Conservation (phyloP, 495 filamentous ascomycete species). For the Terfezia boudieri region DNA sequence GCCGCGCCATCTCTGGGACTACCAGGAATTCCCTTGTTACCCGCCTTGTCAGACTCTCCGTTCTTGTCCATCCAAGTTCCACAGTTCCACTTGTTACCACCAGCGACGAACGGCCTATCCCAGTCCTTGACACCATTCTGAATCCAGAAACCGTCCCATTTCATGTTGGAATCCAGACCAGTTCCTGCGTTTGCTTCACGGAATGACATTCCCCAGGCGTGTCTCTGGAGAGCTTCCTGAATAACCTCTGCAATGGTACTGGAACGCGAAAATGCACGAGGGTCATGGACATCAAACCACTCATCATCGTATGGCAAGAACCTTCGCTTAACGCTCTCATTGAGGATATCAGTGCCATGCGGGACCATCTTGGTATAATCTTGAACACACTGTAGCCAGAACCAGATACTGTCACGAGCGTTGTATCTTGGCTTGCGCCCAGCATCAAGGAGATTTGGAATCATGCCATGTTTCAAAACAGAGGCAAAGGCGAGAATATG, state of each 20-base stretch:
- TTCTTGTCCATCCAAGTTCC: slow-evolving; percentile 99
- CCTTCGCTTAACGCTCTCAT: slow-evolving; percentile 57
- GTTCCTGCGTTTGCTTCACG: slow-evolving; percentile 86
- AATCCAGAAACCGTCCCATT: slow-evolving; percentile 69
- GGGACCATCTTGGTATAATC: slow-evolving; percentile 76
- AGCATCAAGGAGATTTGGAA: slow-evolving; percentile 76
- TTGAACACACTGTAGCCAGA: slow-evolving; percentile 84
- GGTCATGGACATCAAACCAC: slow-evolving; percentile 62
- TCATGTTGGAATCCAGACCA: slow-evolving; percentile 80
- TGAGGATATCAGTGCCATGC: slow-evolving; percentile 47
- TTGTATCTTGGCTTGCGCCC: slow-evolving; percentile 90
- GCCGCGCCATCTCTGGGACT: slow-evolving; percentile 91
- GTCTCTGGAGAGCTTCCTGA: slow-evolving; percentile 78
- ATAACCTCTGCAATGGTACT: slow-evolving; percentile 72
- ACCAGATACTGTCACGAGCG: slow-evolving; percentile 90
- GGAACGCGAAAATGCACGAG: slow-evolving; percentile 60
- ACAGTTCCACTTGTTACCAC: slow-evolving; percentile 83
- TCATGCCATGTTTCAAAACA: slow-evolving; percentile 96
- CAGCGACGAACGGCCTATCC: slow-evolving; percentile 79
- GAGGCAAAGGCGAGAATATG: slow-evolving; percentile 92
- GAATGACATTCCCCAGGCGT: slow-evolving; percentile 74
- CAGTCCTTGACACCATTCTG: slow-evolving; percentile 59
- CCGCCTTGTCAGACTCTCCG: slow-evolving; percentile 85
- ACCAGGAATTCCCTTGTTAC: slow-evolving; percentile 75
- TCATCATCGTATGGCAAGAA: slow-evolving; percentile 91